Evolutionary conservation across 1,284 basidiomycete genomes (phyloP), one percentile per base, ranked within the genome.

Genomic region (Cutaneotrichosporon cavernicola): DNA sequence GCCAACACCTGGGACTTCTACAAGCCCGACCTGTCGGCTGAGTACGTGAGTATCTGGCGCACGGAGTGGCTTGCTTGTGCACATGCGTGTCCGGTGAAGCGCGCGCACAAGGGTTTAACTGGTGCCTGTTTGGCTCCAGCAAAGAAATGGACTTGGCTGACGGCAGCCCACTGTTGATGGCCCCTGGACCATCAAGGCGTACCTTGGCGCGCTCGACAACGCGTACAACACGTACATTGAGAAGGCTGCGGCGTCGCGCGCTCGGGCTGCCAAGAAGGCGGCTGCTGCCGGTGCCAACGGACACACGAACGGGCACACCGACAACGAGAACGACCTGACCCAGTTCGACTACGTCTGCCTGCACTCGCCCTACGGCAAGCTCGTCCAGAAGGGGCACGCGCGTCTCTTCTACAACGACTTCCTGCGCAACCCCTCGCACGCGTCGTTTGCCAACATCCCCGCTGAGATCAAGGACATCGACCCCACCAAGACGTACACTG

Each of bases 1-100:
- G 89, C 90, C 73, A 97, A 99, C 84, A 91, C 90, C 1, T 98
- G 96, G 83, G 94, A 97, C 83, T 97, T 97, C 81, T 97, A 95
- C 88, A 97, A 97, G 84, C 94, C 94, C 63, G 90, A 92, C 72
- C 87, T 97, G 30, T 74, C 75, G 49, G 74, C 77, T 60, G 81
- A 82, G 76, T 82, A 82, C 76, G 79, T 81, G 70, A 72, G 79
- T 75, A 46, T 46, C 43, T 46, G 5, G 43, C 43, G 43, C 18
- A 46, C 43, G 43, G 43, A n/a, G 16, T 21, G 31, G 30, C 50
- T 4, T 11, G 21, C 18, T n/a, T 56, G 30, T n/a, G 16, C 26
- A 18, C 13, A 32, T 18, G 26, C 18, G 31, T 16, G 6, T 16
- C 34, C 18, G 22, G 6, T 10, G 21, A 30, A 22, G 49, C 21